Percentiles rank a stretch among this genome's conserved stretches.
phyloP scores from a whole-genome alignment of 208 protist genomes.

The Crithidia brevicula region DNA sequence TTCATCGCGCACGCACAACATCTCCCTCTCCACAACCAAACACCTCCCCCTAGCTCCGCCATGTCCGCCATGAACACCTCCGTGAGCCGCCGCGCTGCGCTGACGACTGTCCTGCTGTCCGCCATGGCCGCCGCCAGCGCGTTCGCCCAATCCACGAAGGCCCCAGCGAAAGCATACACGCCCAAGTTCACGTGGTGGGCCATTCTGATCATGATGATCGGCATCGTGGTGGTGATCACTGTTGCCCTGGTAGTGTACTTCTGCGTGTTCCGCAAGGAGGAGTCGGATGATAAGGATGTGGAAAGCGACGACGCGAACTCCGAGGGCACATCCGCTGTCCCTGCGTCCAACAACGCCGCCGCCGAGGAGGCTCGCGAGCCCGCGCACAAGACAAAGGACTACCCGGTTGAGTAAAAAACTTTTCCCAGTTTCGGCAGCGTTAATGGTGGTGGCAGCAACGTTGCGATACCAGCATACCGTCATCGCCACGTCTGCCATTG shows the following conservation, averaged over 20 bases:
- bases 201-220: conserved; percentile 29
- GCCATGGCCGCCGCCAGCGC: conserved; percentile 11
- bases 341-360: conserved; percentile 3
- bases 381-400: conserved; percentile 2
- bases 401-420: background rate
- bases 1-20: no score
- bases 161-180: conserved; percentile 3
- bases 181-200: conserved; percentile 30
- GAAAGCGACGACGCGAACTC: background rate
- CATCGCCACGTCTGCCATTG: no score
- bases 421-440: no score
- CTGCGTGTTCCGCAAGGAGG: conserved; percentile 12
- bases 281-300: background rate
- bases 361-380: conserved; percentile 9
- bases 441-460: no score
- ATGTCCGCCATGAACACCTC: conserved; percentile 17
- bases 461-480: no score
- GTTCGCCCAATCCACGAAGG: background rate
- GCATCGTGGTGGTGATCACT: conserved; percentile 15
- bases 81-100: conserved; percentile 13
- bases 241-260: conserved; percentile 20
- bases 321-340: conserved; percentile 7
- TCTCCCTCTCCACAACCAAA: background rate
- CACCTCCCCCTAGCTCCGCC: conserved; percentile 1
- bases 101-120: conserved; percentile 16